phyloP scores from a whole-genome alignment of 179 eudicot genomes.

The Heliamphora pulchella region DNA sequence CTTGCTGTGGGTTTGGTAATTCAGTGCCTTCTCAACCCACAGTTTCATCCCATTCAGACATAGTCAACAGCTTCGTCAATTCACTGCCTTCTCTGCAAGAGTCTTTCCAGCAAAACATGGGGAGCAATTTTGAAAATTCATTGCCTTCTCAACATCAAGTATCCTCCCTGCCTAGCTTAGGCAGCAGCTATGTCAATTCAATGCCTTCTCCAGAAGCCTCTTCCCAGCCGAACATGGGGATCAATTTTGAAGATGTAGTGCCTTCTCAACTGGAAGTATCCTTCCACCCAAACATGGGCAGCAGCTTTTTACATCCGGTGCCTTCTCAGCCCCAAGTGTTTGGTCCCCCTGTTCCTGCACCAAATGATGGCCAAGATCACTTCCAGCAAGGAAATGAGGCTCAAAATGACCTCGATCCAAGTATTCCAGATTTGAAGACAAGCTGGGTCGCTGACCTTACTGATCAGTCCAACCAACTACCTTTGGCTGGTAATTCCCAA shows the following conservation, averaged over 20 bases:
- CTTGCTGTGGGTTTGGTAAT: not conserved
- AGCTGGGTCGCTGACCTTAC: constrained; percentile 12
- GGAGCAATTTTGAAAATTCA: constrained; percentile 13
- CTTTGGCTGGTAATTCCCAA: constrained; percentile 15
- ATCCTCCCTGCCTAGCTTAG: constrained; percentile 20
- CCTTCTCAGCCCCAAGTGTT: constrained; percentile 19
- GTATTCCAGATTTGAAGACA: constrained; percentile 11
- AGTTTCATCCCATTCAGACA: constrained; percentile 2
- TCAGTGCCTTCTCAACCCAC: constrained; percentile 14
- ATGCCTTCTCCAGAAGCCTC: constrained; percentile 14
- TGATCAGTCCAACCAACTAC: constrained; percentile 14
- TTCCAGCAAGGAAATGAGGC: constrained; percentile 22
- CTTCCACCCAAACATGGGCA: constrained; percentile 19
- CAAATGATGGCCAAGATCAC: not conserved
- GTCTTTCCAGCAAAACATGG: constrained; percentile 4
- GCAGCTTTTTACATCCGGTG: constrained; percentile 8
- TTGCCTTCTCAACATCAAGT: constrained; percentile 19
- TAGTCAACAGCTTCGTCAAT: not conserved
- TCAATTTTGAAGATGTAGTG: constrained; percentile 14
- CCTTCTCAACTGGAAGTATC: constrained; percentile 13
- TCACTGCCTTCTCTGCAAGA: constrained; percentile 14
- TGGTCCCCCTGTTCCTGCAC: constrained; percentile 14
- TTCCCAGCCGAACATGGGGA: constrained; percentile 8
- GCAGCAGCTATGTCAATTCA: not conserved
- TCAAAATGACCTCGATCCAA: constrained; percentile 19